A percentile compares a stretch with the other conserved stretches of the same genome.
Evolutionary conservation across 164 flowering plant species (phyloP).

Genomic region (Tetracentron sinense): DNA sequence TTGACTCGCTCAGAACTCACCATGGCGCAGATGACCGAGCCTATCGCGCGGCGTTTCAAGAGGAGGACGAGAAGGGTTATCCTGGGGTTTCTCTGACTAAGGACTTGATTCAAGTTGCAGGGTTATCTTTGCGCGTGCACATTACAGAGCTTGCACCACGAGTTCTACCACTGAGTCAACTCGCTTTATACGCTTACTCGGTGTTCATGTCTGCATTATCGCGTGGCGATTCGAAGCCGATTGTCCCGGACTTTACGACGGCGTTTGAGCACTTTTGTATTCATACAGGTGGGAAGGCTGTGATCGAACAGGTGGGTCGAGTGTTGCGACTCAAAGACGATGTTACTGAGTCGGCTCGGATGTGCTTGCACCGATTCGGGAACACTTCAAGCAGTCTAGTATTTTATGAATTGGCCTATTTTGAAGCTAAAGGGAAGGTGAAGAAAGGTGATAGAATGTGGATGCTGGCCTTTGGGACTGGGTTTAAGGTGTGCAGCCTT

Average conservation of each 20-base stretch:
- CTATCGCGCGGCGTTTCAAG: conserved; percentile 42
- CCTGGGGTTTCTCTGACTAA: conserved; percentile 55
- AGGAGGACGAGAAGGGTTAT: conserved; percentile 47
- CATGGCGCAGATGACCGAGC: conserved; percentile 51
- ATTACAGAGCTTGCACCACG: conserved; percentile 35
- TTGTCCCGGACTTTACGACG: conserved; percentile 42
- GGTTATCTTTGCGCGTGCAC: conserved; percentile 27
- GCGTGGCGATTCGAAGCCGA: conserved; percentile 24
- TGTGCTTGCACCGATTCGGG: conserved; percentile 54
- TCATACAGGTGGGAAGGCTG: conserved; percentile 71
- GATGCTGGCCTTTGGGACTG: conserved; percentile 65
- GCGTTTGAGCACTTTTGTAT: conserved; percentile 56
- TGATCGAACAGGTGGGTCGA: conserved; percentile 43
- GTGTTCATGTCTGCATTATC: conserved; percentile 13
- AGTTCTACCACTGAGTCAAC: conserved; percentile 44
- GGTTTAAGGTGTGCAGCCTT: conserved; percentile 54
- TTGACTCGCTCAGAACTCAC: conserved; percentile 45
- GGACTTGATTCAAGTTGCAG: conserved; percentile 50
- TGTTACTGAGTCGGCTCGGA: conserved; percentile 54
- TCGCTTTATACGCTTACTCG: conserved; percentile 31
- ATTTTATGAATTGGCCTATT: conserved; percentile 58
- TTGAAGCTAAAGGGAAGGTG: conserved; percentile 48
- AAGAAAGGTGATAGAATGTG: conserved; percentile 46
- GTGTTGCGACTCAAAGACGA: conserved; percentile 32
- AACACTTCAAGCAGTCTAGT: conserved; percentile 61